A percentile compares a stretch with the other conserved stretches of the same genome.
phyloP scores from a whole-genome alignment of 2,329 filamentous ascomycete genomes.

The Domatiomyces globalis region DNA sequence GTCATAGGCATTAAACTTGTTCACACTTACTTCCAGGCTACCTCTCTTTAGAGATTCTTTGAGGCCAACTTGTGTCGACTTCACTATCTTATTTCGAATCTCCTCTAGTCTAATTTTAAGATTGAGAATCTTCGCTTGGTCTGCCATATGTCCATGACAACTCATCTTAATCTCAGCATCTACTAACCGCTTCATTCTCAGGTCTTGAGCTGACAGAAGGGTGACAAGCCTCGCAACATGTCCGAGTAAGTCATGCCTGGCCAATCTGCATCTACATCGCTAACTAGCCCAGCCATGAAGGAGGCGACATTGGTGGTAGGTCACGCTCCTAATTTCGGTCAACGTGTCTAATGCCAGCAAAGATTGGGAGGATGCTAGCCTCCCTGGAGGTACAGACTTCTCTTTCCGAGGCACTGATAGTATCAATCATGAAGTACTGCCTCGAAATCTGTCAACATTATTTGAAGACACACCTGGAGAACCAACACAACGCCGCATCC shows the following conservation, averaged over 20 bases:
- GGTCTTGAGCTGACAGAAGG: background rate
- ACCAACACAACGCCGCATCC: background rate
- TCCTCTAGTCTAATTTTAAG: background rate
- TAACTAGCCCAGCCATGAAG: background rate
- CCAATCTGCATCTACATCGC: background rate
- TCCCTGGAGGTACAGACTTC: constrained; percentile 7
- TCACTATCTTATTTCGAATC: too few species aligned
- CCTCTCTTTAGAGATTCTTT: too few species aligned
- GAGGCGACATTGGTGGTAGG: background rate
- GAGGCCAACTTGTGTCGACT: too few species aligned
- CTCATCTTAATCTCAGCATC: background rate
- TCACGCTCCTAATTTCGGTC: background rate
- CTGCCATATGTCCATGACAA: background rate
- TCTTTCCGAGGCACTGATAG: constrained; percentile 9
- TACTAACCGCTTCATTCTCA: background rate
- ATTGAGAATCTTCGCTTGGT: background rate
- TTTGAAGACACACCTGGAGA: background rate
- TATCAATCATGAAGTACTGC: constrained; percentile 3
- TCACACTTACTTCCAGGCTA: too few species aligned
- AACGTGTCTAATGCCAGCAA: background rate
- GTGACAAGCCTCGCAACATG: background rate
- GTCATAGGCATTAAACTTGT: too few species aligned
- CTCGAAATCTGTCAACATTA: background rate
- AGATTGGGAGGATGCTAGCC: constrained; percentile 14
- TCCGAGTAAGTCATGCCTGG: background rate